Conservation (phyloP, 2,329 filamentous ascomycete genomes). For the Beauveria varroae region DNA sequence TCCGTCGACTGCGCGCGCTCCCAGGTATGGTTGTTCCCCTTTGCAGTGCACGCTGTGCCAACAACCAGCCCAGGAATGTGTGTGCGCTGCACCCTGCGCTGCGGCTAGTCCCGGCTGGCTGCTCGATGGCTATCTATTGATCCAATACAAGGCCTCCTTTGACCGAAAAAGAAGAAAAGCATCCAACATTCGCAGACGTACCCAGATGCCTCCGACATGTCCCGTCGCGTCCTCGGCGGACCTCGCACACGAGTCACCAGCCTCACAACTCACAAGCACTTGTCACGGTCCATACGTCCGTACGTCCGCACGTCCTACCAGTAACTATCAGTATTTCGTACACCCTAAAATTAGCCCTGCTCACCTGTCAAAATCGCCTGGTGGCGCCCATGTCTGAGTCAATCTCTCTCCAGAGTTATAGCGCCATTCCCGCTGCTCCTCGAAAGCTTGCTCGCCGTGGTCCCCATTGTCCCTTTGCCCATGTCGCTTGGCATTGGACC, state of each 20-base stretch:
- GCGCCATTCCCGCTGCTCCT: slow-evolving; percentile 4
- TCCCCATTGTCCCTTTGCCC: not conserved
- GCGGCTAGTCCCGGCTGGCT: slow-evolving; percentile 4
- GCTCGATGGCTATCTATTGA: not conserved
- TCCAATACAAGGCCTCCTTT: not conserved
- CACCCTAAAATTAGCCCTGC: not conserved
- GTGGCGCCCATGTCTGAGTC: slow-evolving; percentile 11
- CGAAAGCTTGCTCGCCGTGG: not conserved
- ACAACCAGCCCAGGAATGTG: not conserved
- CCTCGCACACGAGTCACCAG: too few species aligned
- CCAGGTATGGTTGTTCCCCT: not conserved
- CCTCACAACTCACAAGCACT: too few species aligned
- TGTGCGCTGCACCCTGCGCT: not conserved
- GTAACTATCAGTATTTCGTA: too few species aligned
- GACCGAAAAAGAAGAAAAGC: not conserved
- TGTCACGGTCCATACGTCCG: too few species aligned
- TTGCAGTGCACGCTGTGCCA: not conserved
- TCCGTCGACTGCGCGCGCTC: not conserved
- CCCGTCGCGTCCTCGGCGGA: not conserved
- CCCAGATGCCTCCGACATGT: not conserved
- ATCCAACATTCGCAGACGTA: not conserved
- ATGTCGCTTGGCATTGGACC: slow-evolving; percentile 2
- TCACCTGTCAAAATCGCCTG: slow-evolving; percentile 10
- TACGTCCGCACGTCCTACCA: too few species aligned
- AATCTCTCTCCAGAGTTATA: slow-evolving; percentile 11